Evolutionary conservation across 345 rosid genomes (phyloP), one percentile per base, ranked within the genome.

Genomic region (Clarkia xantiana): DNA sequence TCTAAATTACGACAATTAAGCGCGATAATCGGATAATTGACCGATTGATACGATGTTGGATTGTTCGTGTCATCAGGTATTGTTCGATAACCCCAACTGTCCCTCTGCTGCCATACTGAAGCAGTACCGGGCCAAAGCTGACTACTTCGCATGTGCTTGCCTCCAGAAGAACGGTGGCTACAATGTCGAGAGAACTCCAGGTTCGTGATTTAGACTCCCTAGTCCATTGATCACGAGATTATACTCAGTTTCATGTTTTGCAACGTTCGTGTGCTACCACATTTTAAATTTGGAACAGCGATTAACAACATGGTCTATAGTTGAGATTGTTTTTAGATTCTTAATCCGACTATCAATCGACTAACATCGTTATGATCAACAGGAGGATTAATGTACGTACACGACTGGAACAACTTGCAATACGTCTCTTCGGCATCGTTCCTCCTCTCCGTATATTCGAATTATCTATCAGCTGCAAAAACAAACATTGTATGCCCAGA

Each of bases 361-460:
- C 23, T 19, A 10, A 22, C 18, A 15, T 7, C 20, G 20, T 19
- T 14, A 10, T 0, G 14, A 22, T 13, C 8, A 5, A 38, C 72
- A 81, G 94, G 90, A 25, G 94, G 91, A 6, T 65, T 84, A 41
- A 72, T 88, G 73, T 75, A 84, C 36, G 66, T 81, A 9, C 66
- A 79, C n/a, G 78, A 81, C 45, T 84, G 97, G 97, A 84, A 88
- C 79, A 84, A 81, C 65, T 18, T 84, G 67, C 97, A 88, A 57
- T 88, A 81, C 47, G 79, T 71, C 51, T 79, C 93, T 14, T 70
- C 93, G 0, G 84, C 93, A 13, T 75, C 93, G 3, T 84, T 78
- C 63, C 82, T 84, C 58, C 70, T 72, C 0, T 62, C 83, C 0
- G 73, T 81, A 34, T 84, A 84, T 51, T 84, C 93, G 2, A 76